phyloP scores from a whole-genome alignment of 2,329 filamentous ascomycete species.

The Fusarium chlamydosporum region DNA sequence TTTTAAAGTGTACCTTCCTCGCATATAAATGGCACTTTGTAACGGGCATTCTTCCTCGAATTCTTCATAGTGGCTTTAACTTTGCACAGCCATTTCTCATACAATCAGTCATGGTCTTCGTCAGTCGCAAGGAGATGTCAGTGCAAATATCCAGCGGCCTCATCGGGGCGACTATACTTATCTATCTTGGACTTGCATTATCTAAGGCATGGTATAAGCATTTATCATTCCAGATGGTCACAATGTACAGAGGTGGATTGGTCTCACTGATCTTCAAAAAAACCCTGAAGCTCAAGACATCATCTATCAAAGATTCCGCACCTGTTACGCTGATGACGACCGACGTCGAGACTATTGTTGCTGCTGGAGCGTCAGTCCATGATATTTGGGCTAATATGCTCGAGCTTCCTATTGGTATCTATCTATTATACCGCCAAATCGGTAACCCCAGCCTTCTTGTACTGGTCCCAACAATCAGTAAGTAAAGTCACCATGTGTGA shows the following conservation, averaged over 20 bases:
- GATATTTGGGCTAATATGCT: constrained; percentile 59
- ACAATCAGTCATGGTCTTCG: constrained; percentile 53
- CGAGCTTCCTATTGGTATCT: constrained; percentile 57
- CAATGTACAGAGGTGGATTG: constrained; percentile 56
- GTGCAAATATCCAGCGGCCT: constrained; percentile 55
- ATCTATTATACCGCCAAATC: constrained; percentile 55
- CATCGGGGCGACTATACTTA: constrained; percentile 58
- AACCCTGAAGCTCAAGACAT: constrained; percentile 55
- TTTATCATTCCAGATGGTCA: constrained; percentile 55
- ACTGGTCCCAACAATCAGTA: constrained; percentile 50
- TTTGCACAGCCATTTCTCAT: constrained; percentile 64
- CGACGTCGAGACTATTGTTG: constrained; percentile 58
- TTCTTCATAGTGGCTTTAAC: constrained; percentile 58
- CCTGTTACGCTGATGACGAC: constrained; percentile 63
- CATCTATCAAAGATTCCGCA: constrained; percentile 54
- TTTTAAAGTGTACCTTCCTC: constrained; percentile 49
- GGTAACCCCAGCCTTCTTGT: constrained; percentile 52
- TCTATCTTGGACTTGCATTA: constrained; percentile 61
- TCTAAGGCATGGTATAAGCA: constrained; percentile 53
- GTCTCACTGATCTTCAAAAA: constrained; percentile 65
- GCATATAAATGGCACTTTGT: constrained; percentile 52
- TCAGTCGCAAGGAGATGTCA: constrained; percentile 49
- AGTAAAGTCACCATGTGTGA: not conserved
- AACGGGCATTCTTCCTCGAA: constrained; percentile 55
- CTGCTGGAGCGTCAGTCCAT: constrained; percentile 50